Evolutionary conservation across 2,329 filamentous ascomycete species (phyloP).

Genomic region (Boeremia exigua): DNA sequence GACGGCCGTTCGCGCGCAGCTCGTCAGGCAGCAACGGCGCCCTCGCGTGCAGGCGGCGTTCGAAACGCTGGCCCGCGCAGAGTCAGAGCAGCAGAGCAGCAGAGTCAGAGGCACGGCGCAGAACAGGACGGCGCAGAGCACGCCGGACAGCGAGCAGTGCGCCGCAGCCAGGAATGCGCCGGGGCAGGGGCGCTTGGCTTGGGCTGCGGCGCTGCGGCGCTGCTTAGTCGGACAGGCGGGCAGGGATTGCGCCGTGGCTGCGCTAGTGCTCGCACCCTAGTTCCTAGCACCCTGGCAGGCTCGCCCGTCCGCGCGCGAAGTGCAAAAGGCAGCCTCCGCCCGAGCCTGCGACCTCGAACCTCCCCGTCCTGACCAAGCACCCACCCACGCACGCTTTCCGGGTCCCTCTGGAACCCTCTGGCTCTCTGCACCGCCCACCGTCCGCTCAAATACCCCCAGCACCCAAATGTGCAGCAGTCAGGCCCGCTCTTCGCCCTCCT

Average conservation of each 20-base stretch:
- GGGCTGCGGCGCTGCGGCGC: slow-evolving; percentile 7
- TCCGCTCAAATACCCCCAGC: slow-evolving; percentile 24
- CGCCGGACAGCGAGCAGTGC: too few species aligned
- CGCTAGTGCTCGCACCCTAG: slow-evolving; percentile 12
- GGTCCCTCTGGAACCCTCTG: too few species aligned
- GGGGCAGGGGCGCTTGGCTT: slow-evolving; percentile 19
- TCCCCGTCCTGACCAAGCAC: slow-evolving; percentile 38
- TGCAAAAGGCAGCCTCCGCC: slow-evolving; percentile 32
- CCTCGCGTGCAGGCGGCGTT: too few species aligned
- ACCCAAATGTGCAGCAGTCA: slow-evolving; percentile 47
- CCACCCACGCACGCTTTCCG: neutral
- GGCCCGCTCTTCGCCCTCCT: slow-evolving; percentile 38
- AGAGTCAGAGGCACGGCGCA: too few species aligned
- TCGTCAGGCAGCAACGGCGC: too few species aligned
- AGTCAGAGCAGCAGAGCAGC: too few species aligned
- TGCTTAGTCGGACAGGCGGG: slow-evolving; percentile 20
- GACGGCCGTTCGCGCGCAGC: too few species aligned
- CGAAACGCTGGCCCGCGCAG: too few species aligned
- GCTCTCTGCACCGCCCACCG: neutral
- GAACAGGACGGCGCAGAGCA: too few species aligned
- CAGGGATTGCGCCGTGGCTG: neutral
- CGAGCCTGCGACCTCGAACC: slow-evolving; percentile 24
- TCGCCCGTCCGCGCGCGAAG: slow-evolving; percentile 8
- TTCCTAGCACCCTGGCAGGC: slow-evolving; percentile 22
- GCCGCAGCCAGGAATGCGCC: slow-evolving; percentile 22